Evolutionary conservation across 306 rosid species (phyloP), one percentile per base, ranked within the genome.

Genomic region (Parietaria judaica): DNA sequence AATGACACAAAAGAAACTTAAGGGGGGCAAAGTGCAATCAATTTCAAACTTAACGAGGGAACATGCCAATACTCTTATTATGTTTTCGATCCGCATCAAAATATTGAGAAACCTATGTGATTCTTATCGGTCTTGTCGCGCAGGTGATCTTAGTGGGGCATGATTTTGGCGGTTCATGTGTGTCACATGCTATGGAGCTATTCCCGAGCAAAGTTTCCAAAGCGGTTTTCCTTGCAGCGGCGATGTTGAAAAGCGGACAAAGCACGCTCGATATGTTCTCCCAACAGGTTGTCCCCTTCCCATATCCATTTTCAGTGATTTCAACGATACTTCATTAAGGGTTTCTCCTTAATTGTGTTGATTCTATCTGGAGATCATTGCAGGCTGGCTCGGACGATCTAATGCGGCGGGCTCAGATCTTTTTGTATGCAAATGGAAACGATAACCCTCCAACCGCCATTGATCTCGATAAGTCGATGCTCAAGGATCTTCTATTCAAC

Each of bases 101-200:
- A 41, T 41, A 8, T 41, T 8, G 45, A 41, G 9, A 41, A 41
- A 8, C 6, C 9, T 41, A 8, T 41, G 7, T 5, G 9, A 41
- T 41, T 41, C 45, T 41, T 5, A 41, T 41, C 6, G 36, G 36
- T 66, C 51, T 39, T 70, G 35, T 66, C 57, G 38, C 59, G 70
- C 74, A 94, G 99, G 99, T 94, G 61, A 86, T 94, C 69, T 71
- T 94, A 83, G 97, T 79, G 70, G 99, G 99, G 46, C 99, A 94
- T 78, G 99, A 94, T 82, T 84, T 94, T 59, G 99, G 99, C 47
- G 99, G 99, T 59, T 81, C 94, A 16, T 86, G 99, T 66, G 81
- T 88, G 70, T 83, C 97, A 4, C 78, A 82, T 79, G 88, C 90
- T 61, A 94, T 83, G 99, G 99, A 94, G 70, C 63, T 78, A 67